Conservation (phyloP, 75 land plant genomes). For the Pseudotsuga menziesii region DNA sequence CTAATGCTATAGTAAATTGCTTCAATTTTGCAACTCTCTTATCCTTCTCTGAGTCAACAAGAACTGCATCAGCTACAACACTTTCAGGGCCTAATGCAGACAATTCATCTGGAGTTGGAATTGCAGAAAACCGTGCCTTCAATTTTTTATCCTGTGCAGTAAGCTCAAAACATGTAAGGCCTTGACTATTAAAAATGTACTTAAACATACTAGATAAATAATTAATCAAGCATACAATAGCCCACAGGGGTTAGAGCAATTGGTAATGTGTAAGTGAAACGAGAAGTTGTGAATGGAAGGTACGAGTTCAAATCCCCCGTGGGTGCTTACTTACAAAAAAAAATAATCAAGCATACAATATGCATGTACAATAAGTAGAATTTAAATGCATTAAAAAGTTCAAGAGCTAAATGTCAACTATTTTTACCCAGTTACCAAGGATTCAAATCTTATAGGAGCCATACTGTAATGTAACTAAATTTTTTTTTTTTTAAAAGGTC, state of each 20-base stretch:
- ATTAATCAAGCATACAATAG: neutral
- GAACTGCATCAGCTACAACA: conserved; percentile 54
- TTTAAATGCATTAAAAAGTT: too few species aligned
- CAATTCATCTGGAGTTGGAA: conserved; percentile 74
- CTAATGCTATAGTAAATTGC: conserved; percentile 61
- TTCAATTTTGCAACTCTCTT: conserved; percentile 73
- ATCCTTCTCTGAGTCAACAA: conserved; percentile 84
- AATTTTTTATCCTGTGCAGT: conserved; percentile 55
- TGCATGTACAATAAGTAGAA: neutral
- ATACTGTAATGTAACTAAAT: too few species aligned
- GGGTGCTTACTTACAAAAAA: too few species aligned
- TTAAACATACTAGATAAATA: neutral
- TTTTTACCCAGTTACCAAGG: too few species aligned
- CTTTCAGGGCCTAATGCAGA: conserved; percentile 49
- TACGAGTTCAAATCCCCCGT: too few species aligned
- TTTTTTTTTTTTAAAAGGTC: too few species aligned
- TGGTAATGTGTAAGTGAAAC: too few species aligned
- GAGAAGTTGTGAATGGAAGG: too few species aligned
- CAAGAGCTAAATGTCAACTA: too few species aligned
- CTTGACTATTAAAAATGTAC: neutral
- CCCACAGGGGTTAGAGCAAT: too few species aligned
- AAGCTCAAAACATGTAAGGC: neutral
- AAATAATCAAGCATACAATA: neutral
- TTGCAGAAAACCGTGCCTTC: conserved; percentile 51
- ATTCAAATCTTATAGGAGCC: neutral